These are phyloP conservation scores for Lentinula edodes DNA, from an alignment of 768 basidiomycete genomes.

Conservation along the genomic window DNA sequence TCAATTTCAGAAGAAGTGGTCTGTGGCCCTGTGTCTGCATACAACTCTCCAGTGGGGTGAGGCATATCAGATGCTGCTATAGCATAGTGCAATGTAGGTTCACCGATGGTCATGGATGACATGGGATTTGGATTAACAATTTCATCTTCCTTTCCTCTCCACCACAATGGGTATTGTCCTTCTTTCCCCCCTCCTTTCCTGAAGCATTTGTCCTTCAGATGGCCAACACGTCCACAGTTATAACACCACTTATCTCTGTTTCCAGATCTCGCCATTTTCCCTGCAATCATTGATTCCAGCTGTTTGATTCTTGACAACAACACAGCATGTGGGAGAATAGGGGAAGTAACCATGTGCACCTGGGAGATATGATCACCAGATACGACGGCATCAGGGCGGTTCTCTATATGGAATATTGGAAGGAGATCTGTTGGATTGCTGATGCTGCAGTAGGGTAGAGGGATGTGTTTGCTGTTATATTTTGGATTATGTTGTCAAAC, in stretches of 20 bases:
- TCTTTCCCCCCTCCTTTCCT: background rate
- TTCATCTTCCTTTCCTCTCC: background rate
- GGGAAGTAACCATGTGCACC: no score
- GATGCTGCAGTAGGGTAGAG: background rate
- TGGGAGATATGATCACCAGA: background rate
- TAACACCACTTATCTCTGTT: background rate
- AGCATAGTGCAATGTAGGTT: background rate
- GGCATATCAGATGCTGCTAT: background rate
- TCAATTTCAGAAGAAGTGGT: background rate
- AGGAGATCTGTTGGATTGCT: background rate
- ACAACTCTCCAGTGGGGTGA: background rate
- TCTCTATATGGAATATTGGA: background rate
- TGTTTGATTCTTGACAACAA: background rate
- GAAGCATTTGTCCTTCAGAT: background rate
- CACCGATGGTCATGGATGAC: background rate
- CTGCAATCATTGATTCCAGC: background rate
- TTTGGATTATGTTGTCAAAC: background rate
- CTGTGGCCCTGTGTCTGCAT: background rate
- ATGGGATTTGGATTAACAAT: background rate
- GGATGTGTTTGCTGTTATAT: background rate
- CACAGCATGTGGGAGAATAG: no score
- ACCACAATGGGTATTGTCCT: background rate
- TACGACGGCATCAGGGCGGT: background rate
- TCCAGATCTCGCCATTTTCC: background rate
- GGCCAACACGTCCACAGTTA: background rate